Conservation (phyloP, 148 eudicot species). For the Arctostaphylos glauca region DNA sequence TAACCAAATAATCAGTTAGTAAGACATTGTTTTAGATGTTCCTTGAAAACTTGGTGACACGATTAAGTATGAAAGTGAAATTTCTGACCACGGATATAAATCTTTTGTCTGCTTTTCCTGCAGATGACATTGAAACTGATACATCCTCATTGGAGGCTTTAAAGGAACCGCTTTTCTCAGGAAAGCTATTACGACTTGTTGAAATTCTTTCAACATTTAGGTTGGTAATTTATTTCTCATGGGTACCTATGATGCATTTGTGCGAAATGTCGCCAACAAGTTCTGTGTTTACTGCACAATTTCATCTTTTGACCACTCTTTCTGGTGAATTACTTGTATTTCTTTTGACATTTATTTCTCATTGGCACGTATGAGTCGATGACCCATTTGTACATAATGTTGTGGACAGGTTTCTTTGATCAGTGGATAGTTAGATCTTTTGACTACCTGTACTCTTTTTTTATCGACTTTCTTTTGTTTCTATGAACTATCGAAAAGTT, state of each 20-base stretch:
- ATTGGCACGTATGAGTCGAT: neutral
- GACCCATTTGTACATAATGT: neutral
- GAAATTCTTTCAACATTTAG: conserved; percentile 72
- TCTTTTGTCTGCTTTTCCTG: conserved; percentile 19
- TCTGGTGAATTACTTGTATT: conserved; percentile 4
- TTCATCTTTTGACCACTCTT: neutral
- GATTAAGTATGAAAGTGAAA: neutral
- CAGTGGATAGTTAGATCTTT: too few relatives aligned
- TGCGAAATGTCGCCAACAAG: neutral
- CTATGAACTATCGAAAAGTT: neutral
- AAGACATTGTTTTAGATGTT: neutral
- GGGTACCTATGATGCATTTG: neutral
- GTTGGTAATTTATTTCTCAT: conserved; percentile 39
- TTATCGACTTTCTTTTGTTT: neutral
- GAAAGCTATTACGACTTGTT: conserved; percentile 67
- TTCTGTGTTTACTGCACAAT: neutral
- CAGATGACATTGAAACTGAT: conserved; percentile 50
- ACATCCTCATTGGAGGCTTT: conserved; percentile 43
- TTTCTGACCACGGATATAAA: neutral
- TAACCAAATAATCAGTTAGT: neutral
- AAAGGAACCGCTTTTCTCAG: conserved; percentile 77
- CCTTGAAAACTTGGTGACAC: conserved; percentile 1
- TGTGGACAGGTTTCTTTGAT: neutral
- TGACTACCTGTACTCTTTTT: too few relatives aligned
- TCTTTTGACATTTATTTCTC: neutral